Evolutionary conservation across 208 protist genomes (phyloP).

Genomic region (Blechomonas ayalai): DNA sequence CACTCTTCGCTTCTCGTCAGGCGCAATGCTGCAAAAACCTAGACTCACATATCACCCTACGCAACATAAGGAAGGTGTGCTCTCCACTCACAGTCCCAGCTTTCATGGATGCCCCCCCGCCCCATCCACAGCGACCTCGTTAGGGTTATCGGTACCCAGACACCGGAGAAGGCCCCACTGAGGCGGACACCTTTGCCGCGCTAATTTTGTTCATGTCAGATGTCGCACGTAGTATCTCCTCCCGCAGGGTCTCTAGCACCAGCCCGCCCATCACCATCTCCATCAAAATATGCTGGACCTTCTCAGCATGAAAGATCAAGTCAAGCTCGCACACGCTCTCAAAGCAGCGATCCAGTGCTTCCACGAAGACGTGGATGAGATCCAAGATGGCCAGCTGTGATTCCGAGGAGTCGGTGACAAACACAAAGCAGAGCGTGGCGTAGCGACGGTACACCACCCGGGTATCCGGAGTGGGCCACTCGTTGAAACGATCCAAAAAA

Average conservation of each 20-base stretch:
- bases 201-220: slow-evolving; percentile 53
- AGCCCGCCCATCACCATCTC: slow-evolving; percentile 98
- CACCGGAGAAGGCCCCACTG: too few relatives aligned
- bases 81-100: too few relatives aligned
- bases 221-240: slow-evolving; percentile 76
- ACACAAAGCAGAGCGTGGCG: slow-evolving; percentile 98
- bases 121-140: too few relatives aligned
- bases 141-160: too few relatives aligned
- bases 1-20: too few relatives aligned
- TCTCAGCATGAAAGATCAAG: slow-evolving; percentile 98
- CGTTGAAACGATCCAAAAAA: slow-evolving; percentile 91
- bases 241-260: slow-evolving; percentile 95
- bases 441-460: slow-evolving; percentile 97
- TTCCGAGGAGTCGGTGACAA: slow-evolving; percentile 95
- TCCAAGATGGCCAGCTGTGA: slow-evolving; percentile 97
- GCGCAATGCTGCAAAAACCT: too few relatives aligned
- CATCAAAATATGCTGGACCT: slow-evolving; percentile 95
- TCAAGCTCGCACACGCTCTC: slow-evolving; percentile 98
- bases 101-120: too few relatives aligned
- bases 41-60: too few relatives aligned
- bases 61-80: too few relatives aligned
- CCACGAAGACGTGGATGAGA: slow-evolving; percentile 97
- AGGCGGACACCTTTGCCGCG: too few relatives aligned
- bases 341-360: slow-evolving; percentile 95
- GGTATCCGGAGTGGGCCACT: slow-evolving; percentile 92